phyloP scores from a whole-genome alignment of 2,329 filamentous ascomycete species.

The Cucurbitaria berberidis region DNA sequence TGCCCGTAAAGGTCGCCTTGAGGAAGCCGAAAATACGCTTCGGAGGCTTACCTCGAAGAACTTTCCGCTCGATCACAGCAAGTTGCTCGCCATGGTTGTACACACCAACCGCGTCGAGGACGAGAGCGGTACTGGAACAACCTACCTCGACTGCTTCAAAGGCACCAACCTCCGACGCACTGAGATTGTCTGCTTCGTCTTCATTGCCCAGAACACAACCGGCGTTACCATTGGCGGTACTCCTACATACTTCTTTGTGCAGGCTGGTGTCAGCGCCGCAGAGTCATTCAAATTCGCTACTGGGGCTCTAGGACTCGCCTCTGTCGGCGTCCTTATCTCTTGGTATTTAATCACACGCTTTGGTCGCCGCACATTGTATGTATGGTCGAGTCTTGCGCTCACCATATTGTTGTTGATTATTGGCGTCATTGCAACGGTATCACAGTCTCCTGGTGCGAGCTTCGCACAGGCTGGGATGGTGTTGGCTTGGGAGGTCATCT shows the following conservation, averaged over 20 bases:
- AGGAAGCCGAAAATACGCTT: neutral
- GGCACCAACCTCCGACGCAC: neutral
- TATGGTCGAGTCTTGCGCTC: slow-evolving; percentile 67
- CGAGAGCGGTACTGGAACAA: neutral
- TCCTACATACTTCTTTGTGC: slow-evolving; percentile 56
- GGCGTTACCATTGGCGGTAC: slow-evolving; percentile 61
- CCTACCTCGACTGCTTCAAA: neutral
- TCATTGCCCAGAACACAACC: neutral
- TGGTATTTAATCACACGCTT: slow-evolving; percentile 79
- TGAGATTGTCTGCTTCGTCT: neutral
- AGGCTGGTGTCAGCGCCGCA: slow-evolving; percentile 45
- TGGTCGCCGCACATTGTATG: slow-evolving; percentile 74
- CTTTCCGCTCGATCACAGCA: neutral
- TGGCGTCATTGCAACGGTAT: slow-evolving; percentile 61
- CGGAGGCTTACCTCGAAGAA: neutral
- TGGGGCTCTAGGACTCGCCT: slow-evolving; percentile 62
- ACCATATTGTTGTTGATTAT: slow-evolving; percentile 76
- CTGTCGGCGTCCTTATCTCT: slow-evolving; percentile 69
- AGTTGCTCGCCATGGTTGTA: neutral
- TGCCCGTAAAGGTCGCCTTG: neutral
- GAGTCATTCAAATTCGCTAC: slow-evolving; percentile 48
- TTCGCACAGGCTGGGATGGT: slow-evolving; percentile 84
- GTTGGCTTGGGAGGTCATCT: slow-evolving; percentile 80
- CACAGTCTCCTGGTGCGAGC: slow-evolving; percentile 70
- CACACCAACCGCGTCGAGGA: neutral